phyloP scores from a whole-genome alignment of 352 stramenopile genomes.

The Nothophytophthora sp. region DNA sequence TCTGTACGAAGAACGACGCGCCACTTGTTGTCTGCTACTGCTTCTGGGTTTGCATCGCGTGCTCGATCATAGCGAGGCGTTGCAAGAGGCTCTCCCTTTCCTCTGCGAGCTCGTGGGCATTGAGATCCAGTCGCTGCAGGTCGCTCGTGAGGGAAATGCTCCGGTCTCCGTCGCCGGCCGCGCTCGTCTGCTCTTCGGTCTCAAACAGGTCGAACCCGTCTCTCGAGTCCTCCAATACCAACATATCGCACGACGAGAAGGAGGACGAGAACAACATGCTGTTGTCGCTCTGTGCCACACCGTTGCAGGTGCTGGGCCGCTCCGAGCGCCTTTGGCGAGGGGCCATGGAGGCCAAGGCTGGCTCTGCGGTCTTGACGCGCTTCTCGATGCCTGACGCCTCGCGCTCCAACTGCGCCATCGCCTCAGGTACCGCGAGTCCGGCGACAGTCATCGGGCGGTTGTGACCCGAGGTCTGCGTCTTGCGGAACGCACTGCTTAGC shows the following conservation, averaged over 20 bases:
- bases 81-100: constrained; percentile 38
- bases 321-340: background rate
- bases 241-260: constrained; percentile 20
- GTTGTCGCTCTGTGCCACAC: background rate
- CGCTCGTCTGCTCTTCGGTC: constrained; percentile 4
- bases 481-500: constrained; percentile 44
- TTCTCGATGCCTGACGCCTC: constrained; percentile 41
- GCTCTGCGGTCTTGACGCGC: constrained; percentile 45
- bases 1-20: constrained; percentile 12
- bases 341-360: constrained; percentile 7
- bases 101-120: constrained; percentile 28
- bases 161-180: background rate
- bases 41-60: constrained; percentile 20
- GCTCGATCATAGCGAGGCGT: constrained; percentile 44
- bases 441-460: constrained; percentile 54
- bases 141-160: background rate
- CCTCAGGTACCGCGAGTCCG: constrained; percentile 49
- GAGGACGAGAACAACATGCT: background rate
- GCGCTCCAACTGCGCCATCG: constrained; percentile 45
- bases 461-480: constrained; percentile 22
- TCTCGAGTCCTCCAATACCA: constrained; percentile 34
- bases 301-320: constrained; percentile 8
- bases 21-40: constrained; percentile 4
- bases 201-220: constrained; percentile 33
- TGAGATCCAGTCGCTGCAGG: background rate